Evolutionary conservation across 2,329 filamentous ascomycete genomes (phyloP).

Genomic region (Colletotrichum abscissum): DNA sequence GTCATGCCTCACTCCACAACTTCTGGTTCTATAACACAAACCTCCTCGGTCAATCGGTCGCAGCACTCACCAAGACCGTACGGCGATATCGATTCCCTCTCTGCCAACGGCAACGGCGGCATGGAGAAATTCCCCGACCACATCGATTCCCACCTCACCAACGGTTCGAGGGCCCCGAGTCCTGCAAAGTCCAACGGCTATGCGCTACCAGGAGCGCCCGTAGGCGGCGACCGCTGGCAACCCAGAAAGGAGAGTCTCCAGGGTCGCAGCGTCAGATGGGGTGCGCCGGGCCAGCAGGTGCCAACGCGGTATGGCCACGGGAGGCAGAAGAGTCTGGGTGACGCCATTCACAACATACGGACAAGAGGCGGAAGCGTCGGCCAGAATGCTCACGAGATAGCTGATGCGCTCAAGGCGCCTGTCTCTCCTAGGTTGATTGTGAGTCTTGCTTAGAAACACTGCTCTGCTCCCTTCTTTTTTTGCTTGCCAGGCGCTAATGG

Average conservation of each 20-base stretch:
- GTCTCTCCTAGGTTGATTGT: constrained; percentile 91
- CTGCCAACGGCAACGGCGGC: constrained; percentile 35
- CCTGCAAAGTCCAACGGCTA: constrained; percentile 44
- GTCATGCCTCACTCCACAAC: constrained; percentile 55
- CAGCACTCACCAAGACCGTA: constrained; percentile 40
- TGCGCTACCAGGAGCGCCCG: constrained; percentile 37
- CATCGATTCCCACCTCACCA: constrained; percentile 52
- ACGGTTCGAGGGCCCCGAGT: constrained; percentile 35
- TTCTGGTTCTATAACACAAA: constrained; percentile 44
- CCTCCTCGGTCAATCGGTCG: constrained; percentile 46
- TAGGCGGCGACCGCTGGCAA: constrained; percentile 68
- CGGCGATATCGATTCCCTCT: constrained; percentile 28
- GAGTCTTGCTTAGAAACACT: constrained; percentile 47
- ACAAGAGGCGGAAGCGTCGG: constrained; percentile 86
- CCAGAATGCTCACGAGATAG: constrained; percentile 93
- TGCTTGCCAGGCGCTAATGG: constrained; percentile 3
- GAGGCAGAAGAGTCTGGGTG: constrained; percentile 87
- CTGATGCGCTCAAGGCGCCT: constrained; percentile 89
- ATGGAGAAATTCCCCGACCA: constrained; percentile 71
- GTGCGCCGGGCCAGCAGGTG: constrained; percentile 28
- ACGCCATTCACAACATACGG: constrained; percentile 87
- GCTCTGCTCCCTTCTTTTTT: neutral
- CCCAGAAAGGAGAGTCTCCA: constrained; percentile 67
- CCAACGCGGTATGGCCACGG: constrained; percentile 60
- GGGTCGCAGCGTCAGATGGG: constrained; percentile 48